Evolutionary conservation across 2,329 filamentous ascomycete genomes (phyloP).

Genomic region (Neopestalotiopsis clavispora): DNA sequence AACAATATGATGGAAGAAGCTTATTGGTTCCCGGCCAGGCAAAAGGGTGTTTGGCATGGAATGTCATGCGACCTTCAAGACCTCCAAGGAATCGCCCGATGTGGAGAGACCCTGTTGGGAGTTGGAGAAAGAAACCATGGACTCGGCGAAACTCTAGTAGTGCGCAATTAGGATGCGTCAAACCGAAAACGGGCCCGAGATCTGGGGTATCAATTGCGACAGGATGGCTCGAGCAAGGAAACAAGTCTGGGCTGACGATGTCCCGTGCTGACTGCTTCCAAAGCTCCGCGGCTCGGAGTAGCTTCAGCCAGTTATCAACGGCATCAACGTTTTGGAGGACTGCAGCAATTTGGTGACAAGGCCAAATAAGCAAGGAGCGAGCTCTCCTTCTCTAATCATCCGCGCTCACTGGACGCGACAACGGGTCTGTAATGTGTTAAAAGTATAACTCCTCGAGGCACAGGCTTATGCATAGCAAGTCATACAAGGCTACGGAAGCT

Average conservation of each 20-base stretch:
- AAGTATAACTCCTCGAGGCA: not conserved
- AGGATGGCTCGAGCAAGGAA: not conserved
- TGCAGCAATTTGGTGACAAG: not conserved
- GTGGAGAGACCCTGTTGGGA: not conserved
- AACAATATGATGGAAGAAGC: not conserved
- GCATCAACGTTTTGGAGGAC: not conserved
- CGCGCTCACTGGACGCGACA: not conserved
- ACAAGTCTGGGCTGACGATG: not conserved
- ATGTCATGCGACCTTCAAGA: not conserved
- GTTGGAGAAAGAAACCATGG: not conserved
- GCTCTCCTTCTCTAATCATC: not conserved
- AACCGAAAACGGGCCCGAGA: not conserved
- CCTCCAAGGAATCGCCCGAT: not conserved
- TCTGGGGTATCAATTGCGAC: not conserved
- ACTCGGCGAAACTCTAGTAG: not conserved
- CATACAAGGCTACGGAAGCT: not conserved
- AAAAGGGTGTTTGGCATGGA: not conserved
- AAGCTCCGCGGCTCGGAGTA: not conserved
- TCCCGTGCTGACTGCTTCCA: not conserved
- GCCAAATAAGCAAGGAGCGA: not conserved
- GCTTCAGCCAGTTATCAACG: not conserved
- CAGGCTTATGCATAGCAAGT: not conserved
- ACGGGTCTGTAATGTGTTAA: not conserved
- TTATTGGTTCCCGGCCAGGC: not conserved
- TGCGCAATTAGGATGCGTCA: not conserved